Evolutionary conservation across 2,329 filamentous ascomycete genomes (phyloP).

Genomic region (Gaeumannomyces sp.): DNA sequence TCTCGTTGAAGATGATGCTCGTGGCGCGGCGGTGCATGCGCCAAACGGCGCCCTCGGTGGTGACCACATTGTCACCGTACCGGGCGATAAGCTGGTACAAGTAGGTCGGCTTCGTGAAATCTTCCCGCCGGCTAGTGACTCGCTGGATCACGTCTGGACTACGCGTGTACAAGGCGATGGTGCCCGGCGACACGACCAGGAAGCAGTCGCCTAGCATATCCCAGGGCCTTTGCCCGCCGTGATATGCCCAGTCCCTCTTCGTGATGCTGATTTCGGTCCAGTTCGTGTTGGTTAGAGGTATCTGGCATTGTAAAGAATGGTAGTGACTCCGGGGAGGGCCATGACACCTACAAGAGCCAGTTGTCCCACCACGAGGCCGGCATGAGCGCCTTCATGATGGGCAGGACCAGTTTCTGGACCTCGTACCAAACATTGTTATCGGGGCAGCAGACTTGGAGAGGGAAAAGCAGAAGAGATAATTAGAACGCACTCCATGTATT

Average conservation of each 20-base stretch:
- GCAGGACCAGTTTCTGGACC: slow-evolving; percentile 46
- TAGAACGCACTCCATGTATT: not conserved
- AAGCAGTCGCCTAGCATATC: slow-evolving; percentile 56
- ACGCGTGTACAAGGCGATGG: slow-evolving; percentile 48
- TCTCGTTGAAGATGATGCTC: slow-evolving; percentile 68
- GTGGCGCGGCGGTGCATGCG: slow-evolving; percentile 67
- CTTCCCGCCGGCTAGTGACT: slow-evolving; percentile 58
- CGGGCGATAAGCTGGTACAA: slow-evolving; percentile 54
- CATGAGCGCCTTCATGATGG: slow-evolving; percentile 43
- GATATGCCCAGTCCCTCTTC: slow-evolving; percentile 54
- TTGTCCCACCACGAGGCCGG: slow-evolving; percentile 49
- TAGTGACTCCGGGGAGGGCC: not conserved
- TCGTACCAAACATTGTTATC: slow-evolving; percentile 51
- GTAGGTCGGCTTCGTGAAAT: slow-evolving; percentile 63
- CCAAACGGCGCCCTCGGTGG: slow-evolving; percentile 64
- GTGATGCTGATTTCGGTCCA: slow-evolving; percentile 38
- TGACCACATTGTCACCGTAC: slow-evolving; percentile 67
- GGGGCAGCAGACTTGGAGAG: slow-evolving; percentile 36
- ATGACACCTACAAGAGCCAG: slow-evolving; percentile 51
- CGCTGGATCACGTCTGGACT: slow-evolving; percentile 61
- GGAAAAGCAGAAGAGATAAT: slow-evolving; percentile 11
- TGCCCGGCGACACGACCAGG: slow-evolving; percentile 53
- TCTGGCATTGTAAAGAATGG: not conserved
- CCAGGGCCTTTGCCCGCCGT: slow-evolving; percentile 51
- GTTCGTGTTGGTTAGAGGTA: not conserved